Evolutionary conservation across 2,329 filamentous ascomycete genomes (phyloP), one percentile per base, ranked within the genome.

Genomic region (Didymella pomorum): DNA sequence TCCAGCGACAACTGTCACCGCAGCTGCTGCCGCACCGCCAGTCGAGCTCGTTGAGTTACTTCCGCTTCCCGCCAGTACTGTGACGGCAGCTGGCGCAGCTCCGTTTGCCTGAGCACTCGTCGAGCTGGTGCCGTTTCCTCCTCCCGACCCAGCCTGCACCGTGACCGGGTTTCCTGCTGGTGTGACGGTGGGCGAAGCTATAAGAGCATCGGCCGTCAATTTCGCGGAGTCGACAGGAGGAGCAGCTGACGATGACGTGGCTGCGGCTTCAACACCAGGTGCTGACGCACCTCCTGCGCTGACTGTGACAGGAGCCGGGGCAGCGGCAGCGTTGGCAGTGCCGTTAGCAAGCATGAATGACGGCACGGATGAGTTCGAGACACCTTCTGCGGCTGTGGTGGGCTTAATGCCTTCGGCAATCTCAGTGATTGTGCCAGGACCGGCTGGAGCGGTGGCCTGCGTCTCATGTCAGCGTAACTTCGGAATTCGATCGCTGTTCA

Each of bases 221-320:
- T 61, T 65, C 10, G 68, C 67, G 18, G 70, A 64, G 29, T 68
- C 41, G 42, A 68, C 63, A n/a, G 67, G 28, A 46, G 59, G 48
- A 21, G 58, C 60, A 1, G 61, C 43, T 20, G 70, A 58, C 18
- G 62, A 49, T 10, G 56, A 28, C 28, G 50, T 20, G 25, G 50
- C 56, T 25, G 51, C 63, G 14, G 57, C 61, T 52, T 57, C 55
- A 14, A 41, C 54, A 31, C 56, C 58, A 48, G 53, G 59, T 28
- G 49, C 56, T 51, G 53, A 42, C 25, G 43, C 23, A 20, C 56
- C 61, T 49, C 64, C 66, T 29, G 61, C 66, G 10, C 64, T 56
- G 20, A 65, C 54, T 18, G 55, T 64, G 7, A 67, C 62, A 28
- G 65, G 53, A 9, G 63, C 57, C 45, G 61, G 60, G 1, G 65